Evolutionary conservation across 2,329 filamentous ascomycete species (phyloP).

Genomic region (Botrytis fabae): DNA sequence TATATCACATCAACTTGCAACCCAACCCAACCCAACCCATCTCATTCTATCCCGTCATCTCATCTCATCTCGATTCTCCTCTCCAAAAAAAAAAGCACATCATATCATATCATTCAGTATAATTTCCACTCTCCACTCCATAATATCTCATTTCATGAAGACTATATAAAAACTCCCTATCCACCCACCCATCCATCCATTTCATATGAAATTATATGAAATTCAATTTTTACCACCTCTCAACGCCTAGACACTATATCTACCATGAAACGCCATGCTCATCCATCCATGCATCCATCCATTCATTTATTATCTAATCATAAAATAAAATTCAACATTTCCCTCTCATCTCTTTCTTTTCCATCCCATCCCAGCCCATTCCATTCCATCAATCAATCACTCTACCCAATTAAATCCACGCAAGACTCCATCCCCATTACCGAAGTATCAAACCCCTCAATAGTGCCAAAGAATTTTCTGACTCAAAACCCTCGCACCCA

Average conservation of each 20-base stretch:
- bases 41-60: too few relatives aligned
- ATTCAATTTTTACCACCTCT: neutral
- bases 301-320: conserved; percentile 11
- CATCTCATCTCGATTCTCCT: too few relatives aligned
- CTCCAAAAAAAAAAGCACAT: neutral
- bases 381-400: neutral
- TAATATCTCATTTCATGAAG: neutral
- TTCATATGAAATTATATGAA: neutral
- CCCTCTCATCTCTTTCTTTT: neutral
- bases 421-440: neutral
- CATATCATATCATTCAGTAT: too few relatives aligned
- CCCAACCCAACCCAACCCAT: too few relatives aligned
- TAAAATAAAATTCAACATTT: conserved; percentile 3
- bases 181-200: neutral
- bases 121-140: too few relatives aligned
- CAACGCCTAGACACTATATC: neutral
- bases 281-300: neutral
- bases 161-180: neutral
- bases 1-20: too few relatives aligned
- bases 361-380: neutral
- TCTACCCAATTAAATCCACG: neutral
- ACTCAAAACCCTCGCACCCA: conserved; percentile 79
- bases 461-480: conserved; percentile 63
- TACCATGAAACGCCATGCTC: conserved; percentile 1
- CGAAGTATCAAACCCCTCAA: conserved; percentile 20